A percentile compares a stretch with the other conserved stretches of the same genome.
These are phyloP conservation scores for Podosphaera aphanis DNA, from an alignment of 2,329 filamentous ascomycete genomes.

Conservation along the genomic window DNA sequence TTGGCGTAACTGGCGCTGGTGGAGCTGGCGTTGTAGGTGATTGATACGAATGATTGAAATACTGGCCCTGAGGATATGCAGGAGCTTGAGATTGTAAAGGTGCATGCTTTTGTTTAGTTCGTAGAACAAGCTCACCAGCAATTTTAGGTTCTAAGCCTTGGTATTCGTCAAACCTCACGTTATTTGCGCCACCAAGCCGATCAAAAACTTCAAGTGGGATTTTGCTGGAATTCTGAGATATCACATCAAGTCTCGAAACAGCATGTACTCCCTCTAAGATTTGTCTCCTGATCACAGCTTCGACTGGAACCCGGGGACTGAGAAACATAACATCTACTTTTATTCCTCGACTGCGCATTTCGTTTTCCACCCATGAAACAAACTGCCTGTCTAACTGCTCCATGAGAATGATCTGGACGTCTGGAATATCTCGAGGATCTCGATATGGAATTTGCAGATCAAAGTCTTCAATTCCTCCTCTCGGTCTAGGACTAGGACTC, in stretches of 20 bases:
- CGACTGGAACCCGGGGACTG: conserved; percentile 50
- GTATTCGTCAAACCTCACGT: conserved; percentile 72
- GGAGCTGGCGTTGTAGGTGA: conserved; percentile 15
- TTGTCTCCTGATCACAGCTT: conserved; percentile 61
- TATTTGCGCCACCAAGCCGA: conserved; percentile 46
- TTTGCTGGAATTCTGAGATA: conserved; percentile 45
- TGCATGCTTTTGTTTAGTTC: conserved; percentile 33
- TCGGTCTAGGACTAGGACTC: conserved; percentile 45
- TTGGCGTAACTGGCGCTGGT: too few species aligned
- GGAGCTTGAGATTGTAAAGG: conserved; percentile 16
- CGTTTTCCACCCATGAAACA: conserved; percentile 56
- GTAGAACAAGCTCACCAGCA: conserved; percentile 57
- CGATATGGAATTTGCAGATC: conserved; percentile 51
- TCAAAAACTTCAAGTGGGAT: conserved; percentile 73
- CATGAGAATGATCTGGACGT: conserved; percentile 69
- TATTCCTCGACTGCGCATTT: conserved; percentile 48
- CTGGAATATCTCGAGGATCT: conserved; percentile 53
- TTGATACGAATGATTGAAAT: conserved; percentile 18
- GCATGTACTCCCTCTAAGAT: conserved; percentile 74
- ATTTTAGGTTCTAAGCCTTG: conserved; percentile 55
- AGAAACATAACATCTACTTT: conserved; percentile 61
- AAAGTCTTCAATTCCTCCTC: conserved; percentile 28
- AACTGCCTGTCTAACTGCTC: conserved; percentile 61
- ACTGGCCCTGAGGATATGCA: conserved; percentile 14
- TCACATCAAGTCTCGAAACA: conserved; percentile 51